Percentiles rank a stretch among this genome's conserved stretches.
These are phyloP conservation scores for Calonectria leucothoes DNA, from an alignment of 2,329 filamentous ascomycete genomes.

Conservation along the genomic window DNA sequence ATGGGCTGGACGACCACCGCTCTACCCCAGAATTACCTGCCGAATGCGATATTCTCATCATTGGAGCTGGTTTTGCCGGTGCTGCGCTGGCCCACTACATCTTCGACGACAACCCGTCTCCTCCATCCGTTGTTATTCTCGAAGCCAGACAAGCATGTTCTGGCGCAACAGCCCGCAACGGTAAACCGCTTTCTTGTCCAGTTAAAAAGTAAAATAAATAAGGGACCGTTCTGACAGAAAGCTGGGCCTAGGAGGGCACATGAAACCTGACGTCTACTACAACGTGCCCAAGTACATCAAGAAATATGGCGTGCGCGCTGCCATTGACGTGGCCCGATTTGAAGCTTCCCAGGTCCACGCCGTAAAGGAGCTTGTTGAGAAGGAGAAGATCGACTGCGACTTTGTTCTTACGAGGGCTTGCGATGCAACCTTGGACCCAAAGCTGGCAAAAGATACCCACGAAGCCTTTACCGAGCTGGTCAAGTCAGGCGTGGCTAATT, in stretches of 20 bases:
- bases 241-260: slow-evolving; percentile 26
- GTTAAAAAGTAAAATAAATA: not conserved
- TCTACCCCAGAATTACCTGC: slow-evolving; percentile 45
- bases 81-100: slow-evolving; percentile 56
- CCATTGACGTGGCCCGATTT: slow-evolving; percentile 34
- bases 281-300: slow-evolving; percentile 29
- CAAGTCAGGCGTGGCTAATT: not conserved
- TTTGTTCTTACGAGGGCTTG: slow-evolving; percentile 44
- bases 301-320: slow-evolving; percentile 29
- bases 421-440: slow-evolving; percentile 49
- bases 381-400: slow-evolving; percentile 33
- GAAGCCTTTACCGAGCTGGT: not conserved
- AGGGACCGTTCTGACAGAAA: not conserved
- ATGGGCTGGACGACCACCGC: slow-evolving; percentile 1
- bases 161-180: slow-evolving; percentile 51
- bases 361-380: slow-evolving; percentile 49
- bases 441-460: slow-evolving; percentile 25
- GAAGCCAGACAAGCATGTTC: slow-evolving; percentile 48
- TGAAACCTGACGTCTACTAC: slow-evolving; percentile 31
- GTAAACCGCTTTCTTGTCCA: slow-evolving; percentile 5
- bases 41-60: slow-evolving; percentile 56
- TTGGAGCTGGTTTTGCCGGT: slow-evolving; percentile 44
- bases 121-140: slow-evolving; percentile 43
- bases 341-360: slow-evolving; percentile 30
- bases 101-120: slow-evolving; percentile 30